Evolutionary conservation across 2,329 filamentous ascomycete genomes (phyloP), one percentile per base, ranked within the genome.

Genomic region (Aspergillus floridensis): DNA sequence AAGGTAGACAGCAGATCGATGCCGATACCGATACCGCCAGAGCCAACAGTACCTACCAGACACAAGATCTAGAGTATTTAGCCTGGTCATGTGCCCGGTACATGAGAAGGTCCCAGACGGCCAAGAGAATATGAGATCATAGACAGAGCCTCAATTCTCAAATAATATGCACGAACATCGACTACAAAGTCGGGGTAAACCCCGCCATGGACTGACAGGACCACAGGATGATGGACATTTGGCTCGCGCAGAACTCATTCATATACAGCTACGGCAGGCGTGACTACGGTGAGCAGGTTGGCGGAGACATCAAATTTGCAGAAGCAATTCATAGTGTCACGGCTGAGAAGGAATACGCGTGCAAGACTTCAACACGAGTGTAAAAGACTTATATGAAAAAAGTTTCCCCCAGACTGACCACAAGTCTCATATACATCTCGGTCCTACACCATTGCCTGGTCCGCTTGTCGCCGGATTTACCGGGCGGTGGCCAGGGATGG

Each of bases 371-470:
- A 67, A 65, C 61, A 66, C 55, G 66, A 62, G 64, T 16, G 63
- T 65, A 61, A 59, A 65, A 67, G 61, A 55, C 29, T 53, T 64
- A 66, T 65, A 68, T 66, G 59, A 66, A 61, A 57, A 63, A 57
- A 62, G 61, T 55, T 66, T 29, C 61, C 62, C 66, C 63, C 62
- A 59, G 62, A 58, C 61, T 49, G 63, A 60, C 54, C 60, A 61
- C 60, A 62, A 49, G 57, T 60, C 62, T 62, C 65, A 65, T 65
- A 61, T 64, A 63, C 62, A 67, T 59, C 58, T 53, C 57, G 59
- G 59, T 49, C 58, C 58, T 64, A 62, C 58, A 57, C 59, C 60
- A 60, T 60, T 60, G 57, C 63, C 60, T 59, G 49, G 57, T 41
- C 56, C 51, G 56, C 52, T 44, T 48, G 50, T 57, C 26, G 52